phyloP scores from a whole-genome alignment of 352 stramenopile species.

The Globisporangium apiculatum region DNA sequence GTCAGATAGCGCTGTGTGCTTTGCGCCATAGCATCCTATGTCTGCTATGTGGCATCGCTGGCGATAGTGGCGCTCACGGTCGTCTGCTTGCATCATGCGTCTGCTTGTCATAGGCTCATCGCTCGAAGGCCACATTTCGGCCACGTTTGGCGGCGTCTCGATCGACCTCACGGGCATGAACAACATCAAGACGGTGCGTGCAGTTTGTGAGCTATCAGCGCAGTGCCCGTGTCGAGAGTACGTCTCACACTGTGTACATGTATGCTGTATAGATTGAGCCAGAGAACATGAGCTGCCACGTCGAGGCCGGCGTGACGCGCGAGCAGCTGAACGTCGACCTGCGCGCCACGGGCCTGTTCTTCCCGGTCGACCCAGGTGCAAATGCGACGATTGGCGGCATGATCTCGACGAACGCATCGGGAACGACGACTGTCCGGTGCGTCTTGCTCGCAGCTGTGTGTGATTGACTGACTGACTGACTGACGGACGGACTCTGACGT shows the following conservation, averaged over 20 bases:
- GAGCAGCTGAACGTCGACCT: constrained; percentile 89
- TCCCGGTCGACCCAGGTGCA: constrained; percentile 95
- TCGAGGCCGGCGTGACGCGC: constrained; percentile 92
- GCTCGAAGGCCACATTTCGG: constrained; percentile 95
- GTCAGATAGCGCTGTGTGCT: background rate
- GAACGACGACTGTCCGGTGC: constrained; percentile 83
- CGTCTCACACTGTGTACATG: background rate
- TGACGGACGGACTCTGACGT: no score
- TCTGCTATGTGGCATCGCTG: no score
- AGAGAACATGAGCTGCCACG: constrained; percentile 87
- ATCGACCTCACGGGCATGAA: constrained; percentile 89
- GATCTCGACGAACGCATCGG: constrained; percentile 87
- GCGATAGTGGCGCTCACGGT: no score
- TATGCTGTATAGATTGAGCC: constrained; percentile 30
- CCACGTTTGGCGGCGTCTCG: constrained; percentile 84
- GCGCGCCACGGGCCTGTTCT: constrained; percentile 88
- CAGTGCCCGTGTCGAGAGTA: background rate
- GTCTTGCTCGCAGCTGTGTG: background rate
- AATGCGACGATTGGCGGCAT: constrained; percentile 97
- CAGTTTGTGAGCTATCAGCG: background rate
- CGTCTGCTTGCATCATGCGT: no score
- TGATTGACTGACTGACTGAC: background rate
- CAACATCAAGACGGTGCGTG: constrained; percentile 40
- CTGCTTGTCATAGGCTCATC: constrained; percentile 45
- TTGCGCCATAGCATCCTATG: no score